These are phyloP conservation scores for Breynia disticha DNA, from an alignment of 441 rosid genomes.

Conservation along the genomic window DNA sequence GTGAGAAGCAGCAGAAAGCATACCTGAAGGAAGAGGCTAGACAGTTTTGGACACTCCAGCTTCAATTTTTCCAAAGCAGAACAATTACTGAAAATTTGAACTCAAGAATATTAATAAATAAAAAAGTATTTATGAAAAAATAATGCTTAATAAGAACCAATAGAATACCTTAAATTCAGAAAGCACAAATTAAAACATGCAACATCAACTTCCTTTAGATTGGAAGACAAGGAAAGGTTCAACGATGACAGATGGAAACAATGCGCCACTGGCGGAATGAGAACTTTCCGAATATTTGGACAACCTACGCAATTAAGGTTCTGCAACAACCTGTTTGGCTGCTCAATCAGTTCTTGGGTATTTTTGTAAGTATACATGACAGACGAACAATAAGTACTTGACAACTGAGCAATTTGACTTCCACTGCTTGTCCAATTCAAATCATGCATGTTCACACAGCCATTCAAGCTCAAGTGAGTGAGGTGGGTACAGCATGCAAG, in stretches of 20 bases:
- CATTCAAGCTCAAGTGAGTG: conserved; percentile 90
- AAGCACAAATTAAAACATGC: conserved; percentile 59
- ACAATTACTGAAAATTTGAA: conserved; percentile 56
- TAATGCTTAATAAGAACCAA: conserved; percentile 1
- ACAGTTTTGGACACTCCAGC: conserved; percentile 74
- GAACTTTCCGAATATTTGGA: conserved; percentile 76
- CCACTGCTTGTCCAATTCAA: conserved; percentile 67
- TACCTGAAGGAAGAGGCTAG: conserved; percentile 95
- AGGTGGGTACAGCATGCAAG: conserved; percentile 87
- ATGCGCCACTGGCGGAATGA: conserved; percentile 64
- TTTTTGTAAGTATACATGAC: conserved; percentile 18
- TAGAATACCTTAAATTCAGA: conserved; percentile 70
- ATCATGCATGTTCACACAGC: conserved; percentile 90
- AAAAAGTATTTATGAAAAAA: conserved; percentile 5
- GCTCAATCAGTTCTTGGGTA: conserved; percentile 30
- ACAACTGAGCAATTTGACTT: conserved; percentile 31
- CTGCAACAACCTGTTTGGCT: conserved; percentile 63
- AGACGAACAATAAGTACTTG: conserved; percentile 20
- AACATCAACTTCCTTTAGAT: conserved; percentile 84
- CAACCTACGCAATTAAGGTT: conserved; percentile 92
- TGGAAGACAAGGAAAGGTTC: conserved; percentile 75
- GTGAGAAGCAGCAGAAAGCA: conserved; percentile 6
- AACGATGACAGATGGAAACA: conserved; percentile 67
- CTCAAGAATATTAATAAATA: conserved; percentile 4
- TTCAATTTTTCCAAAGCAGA: conserved; percentile 69